These are phyloP conservation scores for Cardamine chenopodiifolia DNA, from an alignment of 345 rosid genomes.

Conservation along the genomic window DNA sequence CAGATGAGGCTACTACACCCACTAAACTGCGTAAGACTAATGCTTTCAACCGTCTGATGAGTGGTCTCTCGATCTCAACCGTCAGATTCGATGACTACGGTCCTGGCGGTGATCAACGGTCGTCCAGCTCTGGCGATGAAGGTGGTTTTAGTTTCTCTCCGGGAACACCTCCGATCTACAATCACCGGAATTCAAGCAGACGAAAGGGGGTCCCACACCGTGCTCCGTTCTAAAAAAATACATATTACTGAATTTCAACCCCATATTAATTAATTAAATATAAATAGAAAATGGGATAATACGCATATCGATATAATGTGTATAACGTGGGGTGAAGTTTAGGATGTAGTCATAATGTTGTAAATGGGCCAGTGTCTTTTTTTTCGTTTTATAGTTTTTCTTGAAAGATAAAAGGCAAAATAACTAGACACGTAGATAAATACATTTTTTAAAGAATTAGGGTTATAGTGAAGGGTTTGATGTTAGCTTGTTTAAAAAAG, in stretches of 20 bases:
- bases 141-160: conserved; percentile 59
- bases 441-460: conserved; percentile 33
- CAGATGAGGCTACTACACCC: conserved; percentile 76
- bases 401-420: conserved; percentile 28
- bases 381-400: neutral
- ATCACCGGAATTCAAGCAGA: conserved; percentile 68
- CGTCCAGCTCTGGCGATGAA: conserved; percentile 68
- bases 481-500: conserved; percentile 13
- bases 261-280: conserved; percentile 24
- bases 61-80: conserved; percentile 54
- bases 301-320: conserved; percentile 8
- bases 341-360: conserved; percentile 44
- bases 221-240: conserved; percentile 57
- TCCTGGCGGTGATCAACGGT: conserved; percentile 41
- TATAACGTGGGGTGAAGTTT: conserved; percentile 27
- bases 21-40: conserved; percentile 66
- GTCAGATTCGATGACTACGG: conserved; percentile 40
- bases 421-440: conserved; percentile 36
- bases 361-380: conserved; percentile 33
- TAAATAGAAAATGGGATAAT: conserved; percentile 8
- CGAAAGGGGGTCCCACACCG: conserved; percentile 92
- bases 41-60: conserved; percentile 65
- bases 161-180: conserved; percentile 59
- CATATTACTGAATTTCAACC: conserved; percentile 25
- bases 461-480: conserved; percentile 29